Conservation (phyloP, 2,329 filamentous ascomycete genomes). For the Diaporthe amygdali region DNA sequence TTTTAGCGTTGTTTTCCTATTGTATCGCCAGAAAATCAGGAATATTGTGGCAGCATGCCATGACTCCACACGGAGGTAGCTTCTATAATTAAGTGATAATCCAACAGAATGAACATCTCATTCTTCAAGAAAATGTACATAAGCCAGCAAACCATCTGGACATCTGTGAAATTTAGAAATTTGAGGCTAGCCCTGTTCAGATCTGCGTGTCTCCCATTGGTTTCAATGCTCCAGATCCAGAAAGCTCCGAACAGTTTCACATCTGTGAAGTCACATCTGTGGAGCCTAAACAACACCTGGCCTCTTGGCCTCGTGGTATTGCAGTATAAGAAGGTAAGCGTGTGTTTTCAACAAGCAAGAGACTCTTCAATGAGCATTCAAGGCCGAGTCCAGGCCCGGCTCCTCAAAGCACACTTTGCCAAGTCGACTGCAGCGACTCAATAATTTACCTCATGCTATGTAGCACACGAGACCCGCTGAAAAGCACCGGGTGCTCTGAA, state of each 20-base stretch:
- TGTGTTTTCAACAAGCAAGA: not conserved
- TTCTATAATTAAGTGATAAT: constrained; percentile 2
- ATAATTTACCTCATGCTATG: too few relatives aligned
- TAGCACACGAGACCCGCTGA: too few relatives aligned
- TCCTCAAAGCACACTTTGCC: not conserved
- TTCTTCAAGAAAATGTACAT: too few relatives aligned
- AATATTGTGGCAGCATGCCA: not conserved
- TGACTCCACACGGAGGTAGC: not conserved
- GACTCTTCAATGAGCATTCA: not conserved
- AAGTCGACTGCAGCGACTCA: too few relatives aligned
- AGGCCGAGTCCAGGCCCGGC: not conserved
- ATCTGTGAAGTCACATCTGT: not conserved
- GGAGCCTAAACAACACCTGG: not conserved
- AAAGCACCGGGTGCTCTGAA: too few relatives aligned
- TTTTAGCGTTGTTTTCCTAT: not conserved
- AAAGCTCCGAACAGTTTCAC: too few relatives aligned
- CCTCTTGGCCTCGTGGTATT: not conserved
- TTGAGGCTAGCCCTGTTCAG: too few relatives aligned
- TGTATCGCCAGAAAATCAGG: not conserved
- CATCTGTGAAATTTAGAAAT: too few relatives aligned
- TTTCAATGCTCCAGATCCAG: not conserved
- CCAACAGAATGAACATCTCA: not conserved
- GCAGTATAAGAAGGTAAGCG: not conserved
- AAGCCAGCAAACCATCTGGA: too few relatives aligned
- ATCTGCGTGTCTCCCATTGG: too few relatives aligned